phyloP scores from a whole-genome alignment of 306 rosid species.

The Acacia confusa region DNA sequence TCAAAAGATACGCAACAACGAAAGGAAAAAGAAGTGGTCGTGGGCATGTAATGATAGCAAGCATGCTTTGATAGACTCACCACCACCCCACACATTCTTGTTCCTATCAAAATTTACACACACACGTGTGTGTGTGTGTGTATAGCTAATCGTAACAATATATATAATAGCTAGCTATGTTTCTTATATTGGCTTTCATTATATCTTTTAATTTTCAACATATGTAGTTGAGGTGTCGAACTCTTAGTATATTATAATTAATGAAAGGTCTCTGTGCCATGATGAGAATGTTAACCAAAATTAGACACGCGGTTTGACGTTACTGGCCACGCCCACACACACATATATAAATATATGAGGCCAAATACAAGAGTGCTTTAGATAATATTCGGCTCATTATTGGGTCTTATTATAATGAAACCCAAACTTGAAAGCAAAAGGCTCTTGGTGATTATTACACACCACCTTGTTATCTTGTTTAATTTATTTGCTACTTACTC shows the following conservation, averaged over 20 bases:
- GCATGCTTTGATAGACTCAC: background rate
- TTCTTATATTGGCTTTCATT: background rate
- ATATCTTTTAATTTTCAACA: background rate
- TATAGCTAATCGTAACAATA: background rate
- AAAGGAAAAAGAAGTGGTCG: background rate
- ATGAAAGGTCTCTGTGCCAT: background rate
- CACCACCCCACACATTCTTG: background rate
- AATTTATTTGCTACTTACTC: background rate
- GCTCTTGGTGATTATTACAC: background rate
- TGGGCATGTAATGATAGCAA: background rate
- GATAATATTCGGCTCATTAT: conserved; percentile 6
- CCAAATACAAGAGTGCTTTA: background rate
- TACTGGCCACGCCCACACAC: background rate
- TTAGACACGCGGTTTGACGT: background rate
- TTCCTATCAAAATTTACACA: background rate
- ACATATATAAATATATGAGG: too few relatives aligned
- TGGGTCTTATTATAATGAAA: background rate
- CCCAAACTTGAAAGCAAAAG: conserved; percentile 8
- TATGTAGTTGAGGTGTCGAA: background rate
- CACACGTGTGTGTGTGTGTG: too few relatives aligned
- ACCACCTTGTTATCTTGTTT: background rate
- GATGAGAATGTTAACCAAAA: background rate
- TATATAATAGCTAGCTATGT: background rate
- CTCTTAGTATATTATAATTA: background rate
- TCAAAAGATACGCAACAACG: background rate